Evolutionary conservation across 768 basidiomycete genomes (phyloP).

Genomic region (Gloeophyllum trabeum): DNA sequence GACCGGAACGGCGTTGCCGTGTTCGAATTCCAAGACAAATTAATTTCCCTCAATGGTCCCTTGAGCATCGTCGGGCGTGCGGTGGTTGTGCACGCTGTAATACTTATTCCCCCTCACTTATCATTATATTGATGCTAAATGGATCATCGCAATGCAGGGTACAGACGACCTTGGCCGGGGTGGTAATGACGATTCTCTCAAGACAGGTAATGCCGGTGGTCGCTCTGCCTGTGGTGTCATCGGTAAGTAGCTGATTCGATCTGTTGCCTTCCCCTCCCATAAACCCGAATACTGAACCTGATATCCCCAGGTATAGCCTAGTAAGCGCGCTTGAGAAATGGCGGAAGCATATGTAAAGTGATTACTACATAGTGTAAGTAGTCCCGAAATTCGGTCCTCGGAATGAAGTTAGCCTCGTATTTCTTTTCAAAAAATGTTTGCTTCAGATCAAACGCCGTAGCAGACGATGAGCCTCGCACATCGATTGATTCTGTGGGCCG

Average conservation of each 20-base stretch:
- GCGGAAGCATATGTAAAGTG: background rate
- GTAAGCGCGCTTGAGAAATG: background rate
- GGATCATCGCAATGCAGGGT: no score
- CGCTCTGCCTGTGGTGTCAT: constrained; percentile 79
- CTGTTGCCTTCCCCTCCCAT: no score
- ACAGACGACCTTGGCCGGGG: constrained; percentile 75
- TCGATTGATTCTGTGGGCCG: no score
- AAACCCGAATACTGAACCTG: background rate
- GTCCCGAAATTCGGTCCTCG: no score
- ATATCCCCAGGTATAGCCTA: background rate
- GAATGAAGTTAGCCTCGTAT: no score
- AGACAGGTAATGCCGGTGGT: constrained; percentile 70
- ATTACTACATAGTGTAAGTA: no score
- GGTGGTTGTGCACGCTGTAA: constrained; percentile 1
- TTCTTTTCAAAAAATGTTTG: no score
- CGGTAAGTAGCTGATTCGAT: constrained; percentile 25
- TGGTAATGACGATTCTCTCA: constrained; percentile 53
- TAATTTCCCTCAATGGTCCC: constrained; percentile 59
- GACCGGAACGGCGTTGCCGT: constrained; percentile 45
- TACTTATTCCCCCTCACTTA: no score
- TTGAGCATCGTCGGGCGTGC: constrained; percentile 56
- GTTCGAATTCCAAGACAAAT: constrained; percentile 45
- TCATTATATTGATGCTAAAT: background rate
- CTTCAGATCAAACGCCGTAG: no score
- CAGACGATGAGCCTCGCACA: no score